Evolutionary conservation across 1,284 basidiomycete species (phyloP).

Genomic region (Porphyrellus sp.): DNA sequence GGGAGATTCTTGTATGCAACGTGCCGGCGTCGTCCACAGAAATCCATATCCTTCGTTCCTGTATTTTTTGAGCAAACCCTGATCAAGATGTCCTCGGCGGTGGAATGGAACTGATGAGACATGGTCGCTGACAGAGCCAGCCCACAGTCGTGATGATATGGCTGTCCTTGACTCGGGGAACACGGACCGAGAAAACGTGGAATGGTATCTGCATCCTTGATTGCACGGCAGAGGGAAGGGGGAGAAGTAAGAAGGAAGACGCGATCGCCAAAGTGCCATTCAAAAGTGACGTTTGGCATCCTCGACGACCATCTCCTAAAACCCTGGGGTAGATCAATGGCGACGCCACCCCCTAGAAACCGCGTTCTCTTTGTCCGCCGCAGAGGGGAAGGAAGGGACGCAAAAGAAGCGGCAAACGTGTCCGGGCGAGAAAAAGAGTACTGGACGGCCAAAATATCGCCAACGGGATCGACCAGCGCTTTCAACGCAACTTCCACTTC

Average conservation of each 20-base stretch:
- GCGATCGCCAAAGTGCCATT: not conserved
- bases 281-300: not conserved
- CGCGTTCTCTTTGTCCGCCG: not conserved
- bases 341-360: not conserved
- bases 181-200: constrained; percentile 4
- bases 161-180: constrained; percentile 4
- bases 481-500: not conserved
- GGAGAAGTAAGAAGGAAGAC: not conserved
- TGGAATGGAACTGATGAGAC: not conserved
- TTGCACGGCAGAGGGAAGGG: not conserved
- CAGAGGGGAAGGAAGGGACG: not conserved
- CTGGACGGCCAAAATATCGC: not conserved
- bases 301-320: not conserved
- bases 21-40: not conserved
- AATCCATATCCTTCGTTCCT: not conserved
- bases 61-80: not conserved
- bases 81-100: not conserved
- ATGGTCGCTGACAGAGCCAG: not conserved
- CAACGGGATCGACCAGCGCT: not conserved
- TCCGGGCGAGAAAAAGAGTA: no score
- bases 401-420: not conserved
- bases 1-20: not conserved
- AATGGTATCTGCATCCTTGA: not conserved
- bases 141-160: not conserved
- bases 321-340: not conserved